Percentiles rank a stretch among this genome's conserved stretches.
Conservation (phyloP, 208 protist genomes). For the Acanthamoeba royreba region DNA sequence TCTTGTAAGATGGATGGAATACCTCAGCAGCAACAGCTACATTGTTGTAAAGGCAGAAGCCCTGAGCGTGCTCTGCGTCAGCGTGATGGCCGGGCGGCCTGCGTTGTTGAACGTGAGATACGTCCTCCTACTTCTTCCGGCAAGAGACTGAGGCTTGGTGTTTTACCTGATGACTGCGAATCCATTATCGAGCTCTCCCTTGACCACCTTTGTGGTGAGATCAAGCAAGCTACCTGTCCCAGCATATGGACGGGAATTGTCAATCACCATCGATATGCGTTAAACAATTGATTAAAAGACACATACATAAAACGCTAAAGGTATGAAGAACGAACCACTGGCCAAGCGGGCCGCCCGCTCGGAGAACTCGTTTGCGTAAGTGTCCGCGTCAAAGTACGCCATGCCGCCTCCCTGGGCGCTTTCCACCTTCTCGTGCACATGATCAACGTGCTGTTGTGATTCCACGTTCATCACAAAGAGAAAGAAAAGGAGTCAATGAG, state of each 20-base stretch:
- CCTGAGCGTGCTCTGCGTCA: not conserved
- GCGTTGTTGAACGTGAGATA: not conserved
- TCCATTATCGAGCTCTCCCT: not conserved
- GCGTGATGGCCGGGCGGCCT: slow-evolving; percentile 2
- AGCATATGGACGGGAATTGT: not conserved
- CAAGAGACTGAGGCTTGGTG: too few species aligned
- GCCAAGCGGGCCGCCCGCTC: not conserved
- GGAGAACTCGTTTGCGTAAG: slow-evolving; percentile 5
- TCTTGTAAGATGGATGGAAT: not conserved
- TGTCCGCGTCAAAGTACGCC: slow-evolving; percentile 25
- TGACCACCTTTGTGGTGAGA: slow-evolving; percentile 1
- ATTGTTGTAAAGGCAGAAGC: slow-evolving; percentile 1
- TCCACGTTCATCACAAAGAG: too few species aligned
- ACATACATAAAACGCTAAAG: not conserved
- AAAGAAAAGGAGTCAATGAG: too few species aligned
- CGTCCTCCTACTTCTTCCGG: too few species aligned
- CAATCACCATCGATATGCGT: too few species aligned
- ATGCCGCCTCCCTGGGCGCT: not conserved
- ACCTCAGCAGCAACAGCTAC: not conserved
- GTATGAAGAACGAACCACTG: not conserved
- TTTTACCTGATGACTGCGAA: not conserved
- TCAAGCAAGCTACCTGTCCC: not conserved
- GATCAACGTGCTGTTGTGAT: not conserved
- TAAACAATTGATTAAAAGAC: not conserved
- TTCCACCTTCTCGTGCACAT: slow-evolving; percentile 11